Evolutionary conservation across 1,284 basidiomycete species (phyloP), one percentile per base, ranked within the genome.

Genomic region (Apiotrichum mycotoxinovorans): DNA sequence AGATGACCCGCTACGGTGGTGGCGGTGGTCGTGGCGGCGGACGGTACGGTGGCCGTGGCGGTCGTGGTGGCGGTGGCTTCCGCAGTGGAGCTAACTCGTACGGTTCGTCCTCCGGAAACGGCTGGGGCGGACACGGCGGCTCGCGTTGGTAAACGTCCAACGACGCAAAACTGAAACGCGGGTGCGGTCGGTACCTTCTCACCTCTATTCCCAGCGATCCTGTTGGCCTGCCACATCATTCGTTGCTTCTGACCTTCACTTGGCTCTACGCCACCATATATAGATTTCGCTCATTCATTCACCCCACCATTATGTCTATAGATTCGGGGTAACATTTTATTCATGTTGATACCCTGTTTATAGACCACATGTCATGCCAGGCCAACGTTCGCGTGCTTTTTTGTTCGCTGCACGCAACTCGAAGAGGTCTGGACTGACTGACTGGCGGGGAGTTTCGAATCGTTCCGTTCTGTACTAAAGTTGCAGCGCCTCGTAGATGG

Each of bases 1-100:
- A 98, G 79, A 96, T 98, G 91, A 83, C 83, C 3, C 85, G 85
- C 80, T 95, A 87, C 75, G 85, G 89, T 57, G 88, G 89, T 46
- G 74, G 79, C n/a, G 76, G 79, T 34, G 76, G 78, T 48, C 75
- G 77, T 42, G 63, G 75, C 51, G 60, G 76, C 53, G 56, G 79
- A 74, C 67, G 70, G 74, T 48, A 67, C 65, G 56, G 74, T 77
- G 67, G 74, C 79, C 56, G 88, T 34, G 64, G 73, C 26, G 67
- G 77, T 51, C 71, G 73, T 50, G 68, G 77, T 35, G 84, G 87
- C 62, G 82, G 75, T n/a, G 66, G 75, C 18, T 62, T 57, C 58
- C 63, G 66, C 37, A 56, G 61, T 3, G 60, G 66, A 40, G 61
- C 61, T 37, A 64, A 66, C 54, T 47, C 38, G 14, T 52, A 40